Conservation (phyloP, 805 yeast species). For the Ogataea ramenticola region DNA sequence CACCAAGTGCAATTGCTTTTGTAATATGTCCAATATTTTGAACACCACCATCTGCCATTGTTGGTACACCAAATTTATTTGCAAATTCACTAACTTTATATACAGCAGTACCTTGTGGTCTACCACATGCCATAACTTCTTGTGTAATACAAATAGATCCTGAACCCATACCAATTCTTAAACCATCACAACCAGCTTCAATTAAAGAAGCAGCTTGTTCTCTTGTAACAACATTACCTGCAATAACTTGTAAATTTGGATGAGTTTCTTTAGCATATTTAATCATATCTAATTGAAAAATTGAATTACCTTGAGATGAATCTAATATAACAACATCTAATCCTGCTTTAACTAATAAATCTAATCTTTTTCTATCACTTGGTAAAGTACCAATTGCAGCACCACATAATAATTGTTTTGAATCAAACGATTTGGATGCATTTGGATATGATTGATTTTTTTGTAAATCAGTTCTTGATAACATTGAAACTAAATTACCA, state of each 20-base stretch:
- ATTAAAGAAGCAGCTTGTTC: slow-evolving; percentile 97
- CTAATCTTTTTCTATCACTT: slow-evolving; percentile 80
- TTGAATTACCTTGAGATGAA: slow-evolving; percentile 96
- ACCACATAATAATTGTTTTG: slow-evolving; percentile 97
- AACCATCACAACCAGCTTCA: slow-evolving; percentile 94
- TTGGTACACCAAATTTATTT: slow-evolving; percentile 92
- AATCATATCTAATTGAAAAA: slow-evolving; percentile 91
- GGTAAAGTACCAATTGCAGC: slow-evolving; percentile 96
- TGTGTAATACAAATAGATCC: slow-evolving; percentile 99
- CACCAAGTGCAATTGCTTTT: slow-evolving; percentile 94
- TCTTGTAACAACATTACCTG: slow-evolving; percentile 97
- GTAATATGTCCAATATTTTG: slow-evolving; percentile 98
- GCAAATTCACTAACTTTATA: slow-evolving; percentile 92
- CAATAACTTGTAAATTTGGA: slow-evolving; percentile 83
- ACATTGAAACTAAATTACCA: slow-evolving; percentile 75
- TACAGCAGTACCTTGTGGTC: slow-evolving; percentile 99
- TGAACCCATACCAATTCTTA: slow-evolving; percentile 99
- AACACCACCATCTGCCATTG: slow-evolving; percentile 99
- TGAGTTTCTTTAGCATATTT: slow-evolving; percentile 77
- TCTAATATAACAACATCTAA: slow-evolving; percentile 93
- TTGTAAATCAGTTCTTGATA: slow-evolving; percentile 94
- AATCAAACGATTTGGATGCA: slow-evolving; percentile 87
- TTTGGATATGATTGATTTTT: slow-evolving; percentile 90
- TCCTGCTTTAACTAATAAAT: slow-evolving; percentile 87
- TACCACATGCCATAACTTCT: slow-evolving; percentile 99